Evolutionary conservation across 2,329 filamentous ascomycete species (phyloP).

Genomic region (Sclerotinia borealis): DNA sequence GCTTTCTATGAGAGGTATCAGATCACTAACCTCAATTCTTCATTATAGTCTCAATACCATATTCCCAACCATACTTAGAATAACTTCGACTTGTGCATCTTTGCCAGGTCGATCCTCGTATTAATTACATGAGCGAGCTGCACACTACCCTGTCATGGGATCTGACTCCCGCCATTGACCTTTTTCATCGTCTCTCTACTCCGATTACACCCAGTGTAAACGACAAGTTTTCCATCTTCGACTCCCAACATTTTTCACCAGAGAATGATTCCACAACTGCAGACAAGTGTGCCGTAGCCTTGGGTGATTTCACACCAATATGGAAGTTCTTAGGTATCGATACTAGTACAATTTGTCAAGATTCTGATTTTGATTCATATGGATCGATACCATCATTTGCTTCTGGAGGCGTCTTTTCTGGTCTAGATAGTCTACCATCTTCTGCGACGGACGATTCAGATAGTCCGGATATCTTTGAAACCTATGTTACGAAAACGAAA

Average conservation of each 20-base stretch:
- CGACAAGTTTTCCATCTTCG: not conserved
- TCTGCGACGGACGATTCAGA: conserved; percentile 1
- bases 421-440: not conserved
- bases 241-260: not conserved
- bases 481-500: conserved; percentile 5
- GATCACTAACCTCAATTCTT: not conserved
- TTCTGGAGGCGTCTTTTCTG: not conserved
- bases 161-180: conserved; percentile 12
- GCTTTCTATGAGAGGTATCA: not conserved
- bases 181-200: conserved; percentile 5
- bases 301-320: conserved; percentile 7
- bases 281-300: not conserved
- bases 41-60: not conserved
- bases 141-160: conserved; percentile 8
- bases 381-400: not conserved
- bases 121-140: conserved; percentile 3
- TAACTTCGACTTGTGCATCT: not conserved
- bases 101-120: not conserved
- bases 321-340: not conserved
- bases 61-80: not conserved
- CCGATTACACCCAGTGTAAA: not conserved
- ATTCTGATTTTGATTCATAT: not conserved
- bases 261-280: not conserved
- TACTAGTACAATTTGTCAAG: not conserved
- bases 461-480: not conserved